Base-by-base conservation (phyloP, 306 rosid genomes). In the Citrullus amarus region DNA sequence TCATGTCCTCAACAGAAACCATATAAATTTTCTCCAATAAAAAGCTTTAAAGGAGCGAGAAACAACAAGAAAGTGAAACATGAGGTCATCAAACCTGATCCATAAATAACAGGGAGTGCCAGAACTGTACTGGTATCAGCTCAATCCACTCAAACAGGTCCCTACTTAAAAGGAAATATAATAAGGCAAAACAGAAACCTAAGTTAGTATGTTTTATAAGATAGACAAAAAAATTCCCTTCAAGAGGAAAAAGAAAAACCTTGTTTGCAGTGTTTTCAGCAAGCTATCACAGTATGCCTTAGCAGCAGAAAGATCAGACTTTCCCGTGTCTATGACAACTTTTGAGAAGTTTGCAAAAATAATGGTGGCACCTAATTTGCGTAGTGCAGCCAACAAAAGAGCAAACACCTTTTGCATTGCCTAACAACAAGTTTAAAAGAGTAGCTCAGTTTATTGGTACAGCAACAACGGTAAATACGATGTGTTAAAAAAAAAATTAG, bases 91-190 rank as follows among this genome's bases (percentile, higher is more conserved):
- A 83, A 81, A 92, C 97, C 98, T 95, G 96, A 83, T 95, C 97
- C 98, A 92, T 88, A 85, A 92, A 95, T 69, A 95, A 84, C 82
- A 95, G 84, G 16, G 97, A 91, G 82, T 83, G 87, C 98, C 98
- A 95, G 84, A 84, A 95, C 79, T 92, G 90, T 70, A 83, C 78
- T 32, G 91, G 96, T 87, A 92, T 96, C 84, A 95, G 92, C 84
- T 95, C 93, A 86, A 95, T 82, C 98, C 98, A 95, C 82, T 95
- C 98, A 86, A 95, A 92, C 71, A 92, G 85, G 71, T 95, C 97
- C 80, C 98, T 95, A 76, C 78, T 84, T 79, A 81, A 73, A 62
- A 86, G 69, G 81, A 59, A 80, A 80, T 55, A 57, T 14, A 82
- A 65, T 75, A 62, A 68, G 76, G 81, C 70, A 79, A 75, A 80